These are phyloP conservation scores for Codiaeum variegatum DNA, from an alignment of 441 rosid species.

Conservation along the genomic window DNA sequence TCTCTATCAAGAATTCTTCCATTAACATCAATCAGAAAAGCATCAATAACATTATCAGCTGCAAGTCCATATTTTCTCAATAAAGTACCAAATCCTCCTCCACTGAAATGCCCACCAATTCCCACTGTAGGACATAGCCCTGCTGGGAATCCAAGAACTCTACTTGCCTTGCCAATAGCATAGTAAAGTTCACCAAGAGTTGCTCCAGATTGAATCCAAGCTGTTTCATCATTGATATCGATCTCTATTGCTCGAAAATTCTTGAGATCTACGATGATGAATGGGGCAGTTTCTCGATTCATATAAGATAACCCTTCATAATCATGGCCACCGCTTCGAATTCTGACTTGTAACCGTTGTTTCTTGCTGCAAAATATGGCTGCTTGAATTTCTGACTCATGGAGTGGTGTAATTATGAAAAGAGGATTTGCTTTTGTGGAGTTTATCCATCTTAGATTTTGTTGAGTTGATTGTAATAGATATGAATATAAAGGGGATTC, in stretches of 20 bases:
- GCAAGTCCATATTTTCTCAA: conserved; percentile 64
- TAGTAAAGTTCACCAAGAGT: conserved; percentile 65
- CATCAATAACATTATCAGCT: conserved; percentile 60
- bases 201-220: conserved; percentile 68
- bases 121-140: conserved; percentile 66
- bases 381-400: conserved; percentile 48
- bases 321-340: conserved; percentile 72
- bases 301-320: conserved; percentile 59
- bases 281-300: conserved; percentile 26
- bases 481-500: conserved; percentile 31
- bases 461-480: conserved; percentile 41
- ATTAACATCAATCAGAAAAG: conserved; percentile 43
- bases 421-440: conserved; percentile 31
- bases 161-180: conserved; percentile 42
- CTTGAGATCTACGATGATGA: conserved; percentile 39
- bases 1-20: conserved; percentile 43
- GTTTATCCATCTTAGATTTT: conserved; percentile 48
- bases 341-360: conserved; percentile 39
- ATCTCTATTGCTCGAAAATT: conserved; percentile 27
- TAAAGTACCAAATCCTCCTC: conserved; percentile 63
- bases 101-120: conserved; percentile 63
- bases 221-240: conserved; percentile 38
- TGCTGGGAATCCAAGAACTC: conserved; percentile 50
- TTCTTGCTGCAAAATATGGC: conserved; percentile 41
- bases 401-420: conserved; percentile 55